Base-by-base conservation (phyloP, 129 eudicot species). In the Artemisia tridentata region DNA sequence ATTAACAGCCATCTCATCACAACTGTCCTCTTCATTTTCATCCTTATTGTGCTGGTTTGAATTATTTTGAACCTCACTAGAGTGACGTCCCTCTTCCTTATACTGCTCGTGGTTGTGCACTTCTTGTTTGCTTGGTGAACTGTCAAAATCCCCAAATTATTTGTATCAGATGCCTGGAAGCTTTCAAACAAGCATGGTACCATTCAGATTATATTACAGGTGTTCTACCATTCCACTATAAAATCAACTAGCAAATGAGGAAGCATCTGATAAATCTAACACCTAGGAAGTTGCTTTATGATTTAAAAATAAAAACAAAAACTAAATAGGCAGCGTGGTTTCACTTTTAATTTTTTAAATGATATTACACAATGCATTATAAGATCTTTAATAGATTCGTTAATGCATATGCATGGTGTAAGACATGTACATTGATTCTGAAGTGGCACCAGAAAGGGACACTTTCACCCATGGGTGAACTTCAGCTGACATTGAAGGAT, bases 91-190 rank as follows among this genome's bases (percentile, higher is more conserved):
- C 16, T 20, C 43, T 9, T 31, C 67, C 21, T 71, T 57, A 29
- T 51, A 43, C 48, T 34, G 80, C 65, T 7, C 48, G 38, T 56
- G 71, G 34, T 47, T 63, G 23, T 45, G 64, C 48, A 47, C 50
- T 19, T 75, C 71, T 53, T 52, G 72, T 67, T 73, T 80, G 71
- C 73, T 69, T 31, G 60, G 75, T 45, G 82, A 59, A 52, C 76
- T 80, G 80, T 47, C 25, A 65, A 67, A 49, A 51, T 18, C 16
- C 45, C 66, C 67, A 2, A 72, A 43, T 7, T 67, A 73, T 52
- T 29, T 8, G 27, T 53, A 67, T 16, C 65, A 48, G 23, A 19
- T 16, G 38, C 68, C 25, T 60, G 7, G 67, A 16, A 14, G n/a
- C 5, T 48, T 29, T 3, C 0, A 45, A 62, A 3, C 11, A 62